Base-by-base conservation (phyloP, 345 rosid genomes). In the Anacardium occidentale region DNA sequence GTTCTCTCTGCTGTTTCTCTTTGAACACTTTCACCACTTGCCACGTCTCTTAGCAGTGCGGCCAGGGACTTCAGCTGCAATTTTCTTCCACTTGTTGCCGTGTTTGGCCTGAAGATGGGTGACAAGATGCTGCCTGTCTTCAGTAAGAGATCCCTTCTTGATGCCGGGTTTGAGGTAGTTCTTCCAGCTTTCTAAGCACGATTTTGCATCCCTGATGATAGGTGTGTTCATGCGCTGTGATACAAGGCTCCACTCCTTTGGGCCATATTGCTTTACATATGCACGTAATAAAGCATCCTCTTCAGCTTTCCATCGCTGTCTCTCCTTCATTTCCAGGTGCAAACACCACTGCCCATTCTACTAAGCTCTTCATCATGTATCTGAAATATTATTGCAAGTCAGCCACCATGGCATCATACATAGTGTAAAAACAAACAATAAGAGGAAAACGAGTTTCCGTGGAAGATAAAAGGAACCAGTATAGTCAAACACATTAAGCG, bases 11-110 rank as follows among this genome's bases (percentile, higher is more conserved):
- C 58, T 91, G 94, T 88, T 90, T 96, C 85, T 96, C 99, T 60
- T 93, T 96, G 65, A 91, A 90, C 17, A 96, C 99, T 75, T 96
- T 98, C 97, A 96, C 99, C 99, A 91, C 88, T 96, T 95, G 25
- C 98, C 99, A 13, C 91, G 78, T 72, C 98, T 85, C 75, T 93
- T 96, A 9, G 98, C 98, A 29, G 98, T 93, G 20, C 99, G 85
- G 11, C 98, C 98, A 0, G 98, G 99, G 59, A 96, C 93, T 74
- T 96, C 98, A 52, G 97, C 95, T 1, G 99, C 99, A n/a, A 91
- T 96, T 71, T 91, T 96, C 89, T 96, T 96, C 98, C 99, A 96
- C 82, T 93, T 96, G 85, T 96, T 96, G 47, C 99, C 97, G 89
- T 96, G 94, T 74, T 93, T 93, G 24, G 93, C 91, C 61, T 93